These are phyloP conservation scores for Penicillium corylophilum DNA, from an alignment of 2,329 filamentous ascomycete species.

Conservation along the genomic window DNA sequence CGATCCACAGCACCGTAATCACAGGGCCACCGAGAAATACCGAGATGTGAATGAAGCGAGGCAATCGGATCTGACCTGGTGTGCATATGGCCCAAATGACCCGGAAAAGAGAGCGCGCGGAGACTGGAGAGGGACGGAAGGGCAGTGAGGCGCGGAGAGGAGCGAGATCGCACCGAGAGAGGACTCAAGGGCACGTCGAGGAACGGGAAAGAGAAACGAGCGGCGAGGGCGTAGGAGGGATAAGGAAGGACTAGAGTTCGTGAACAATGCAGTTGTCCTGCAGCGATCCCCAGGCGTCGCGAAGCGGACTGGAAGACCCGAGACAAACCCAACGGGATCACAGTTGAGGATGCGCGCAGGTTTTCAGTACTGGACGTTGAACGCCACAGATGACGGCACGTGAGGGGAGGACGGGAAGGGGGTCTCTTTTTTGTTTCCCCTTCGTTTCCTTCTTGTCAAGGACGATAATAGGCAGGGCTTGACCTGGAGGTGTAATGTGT, in stretches of 20 bases:
- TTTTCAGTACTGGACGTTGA: neutral
- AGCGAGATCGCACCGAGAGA: neutral
- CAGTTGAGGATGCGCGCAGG: conserved; percentile 1
- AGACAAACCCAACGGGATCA: conserved; percentile 15
- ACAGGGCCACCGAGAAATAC: conserved; percentile 10
- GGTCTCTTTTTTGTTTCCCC: neutral
- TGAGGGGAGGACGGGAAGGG: conserved; percentile 14
- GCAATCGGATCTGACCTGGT: conserved; percentile 16
- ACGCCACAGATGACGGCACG: conserved; percentile 18
- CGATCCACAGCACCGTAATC: conserved; percentile 15
- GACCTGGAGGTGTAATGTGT: neutral
- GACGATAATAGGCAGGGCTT: conserved; percentile 11
- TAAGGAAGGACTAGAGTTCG: conserved; percentile 19
- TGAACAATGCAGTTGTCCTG: conserved; percentile 36
- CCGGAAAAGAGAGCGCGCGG: neutral
- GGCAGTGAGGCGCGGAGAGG: neutral
- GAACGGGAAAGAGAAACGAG: conserved; percentile 7
- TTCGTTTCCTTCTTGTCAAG: neutral
- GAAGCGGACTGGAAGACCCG: conserved; percentile 22
- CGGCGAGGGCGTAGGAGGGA: conserved; percentile 6
- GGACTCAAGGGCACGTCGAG: neutral
- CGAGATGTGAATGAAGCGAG: conserved; percentile 13
- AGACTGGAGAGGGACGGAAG: conserved; percentile 3
- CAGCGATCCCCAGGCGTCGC: conserved; percentile 26
- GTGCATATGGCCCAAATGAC: conserved; percentile 29